Conservation (phyloP, 257 asterid species). For the Nicotiana obtusifolia region DNA sequence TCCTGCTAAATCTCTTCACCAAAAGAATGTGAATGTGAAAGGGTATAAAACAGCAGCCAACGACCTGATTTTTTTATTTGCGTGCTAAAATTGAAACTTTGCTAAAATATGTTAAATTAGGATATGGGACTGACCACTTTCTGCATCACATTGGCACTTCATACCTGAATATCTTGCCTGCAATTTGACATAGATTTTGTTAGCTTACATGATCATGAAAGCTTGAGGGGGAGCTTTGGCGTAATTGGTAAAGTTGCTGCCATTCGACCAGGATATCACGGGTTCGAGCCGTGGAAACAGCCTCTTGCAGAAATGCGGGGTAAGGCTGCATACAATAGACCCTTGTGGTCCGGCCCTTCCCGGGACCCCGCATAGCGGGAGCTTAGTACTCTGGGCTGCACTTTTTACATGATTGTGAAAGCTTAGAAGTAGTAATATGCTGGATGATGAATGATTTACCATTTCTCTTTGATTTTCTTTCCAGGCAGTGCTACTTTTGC, state of each 20-base stretch:
- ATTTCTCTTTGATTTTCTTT: conserved; percentile 17
- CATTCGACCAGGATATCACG: too few species aligned
- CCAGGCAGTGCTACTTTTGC: conserved; percentile 64
- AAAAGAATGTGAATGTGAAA: not conserved
- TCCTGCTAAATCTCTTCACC: not conserved
- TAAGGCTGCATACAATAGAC: too few species aligned
- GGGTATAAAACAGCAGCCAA: not conserved
- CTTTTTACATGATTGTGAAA: too few species aligned
- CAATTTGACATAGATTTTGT: not conserved
- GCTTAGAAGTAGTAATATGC: not conserved
- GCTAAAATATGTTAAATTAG: not conserved
- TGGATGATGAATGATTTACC: not conserved
- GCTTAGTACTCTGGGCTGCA: too few species aligned
- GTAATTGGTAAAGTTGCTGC: too few species aligned
- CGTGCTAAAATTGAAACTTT: not conserved
- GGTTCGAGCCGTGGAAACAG: too few species aligned
- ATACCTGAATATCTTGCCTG: not conserved
- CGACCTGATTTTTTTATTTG: not conserved
- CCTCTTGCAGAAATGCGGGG: too few species aligned
- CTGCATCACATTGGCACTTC: not conserved
- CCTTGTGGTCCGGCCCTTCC: too few species aligned
- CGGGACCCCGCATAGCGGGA: too few species aligned
- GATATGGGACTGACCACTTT: not conserved
- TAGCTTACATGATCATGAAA: too few species aligned
- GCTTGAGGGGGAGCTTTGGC: too few species aligned